A percentile compares a stretch with the other conserved stretches of the same genome.
phyloP scores from a whole-genome alignment of 2,329 filamentous ascomycete genomes.

The Capronia epimyces region DNA sequence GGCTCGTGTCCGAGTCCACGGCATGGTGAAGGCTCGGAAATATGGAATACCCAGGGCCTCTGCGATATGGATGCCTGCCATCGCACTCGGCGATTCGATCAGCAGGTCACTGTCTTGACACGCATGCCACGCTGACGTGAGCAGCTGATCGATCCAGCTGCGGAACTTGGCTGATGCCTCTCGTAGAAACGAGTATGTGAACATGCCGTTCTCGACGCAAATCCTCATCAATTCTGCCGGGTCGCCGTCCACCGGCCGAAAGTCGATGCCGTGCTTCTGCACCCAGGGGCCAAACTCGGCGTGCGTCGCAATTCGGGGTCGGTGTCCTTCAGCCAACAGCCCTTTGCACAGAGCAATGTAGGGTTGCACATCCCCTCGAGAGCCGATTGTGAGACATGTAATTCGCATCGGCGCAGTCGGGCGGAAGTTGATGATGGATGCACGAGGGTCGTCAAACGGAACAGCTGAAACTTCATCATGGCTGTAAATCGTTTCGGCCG shows the following conservation, averaged over 20 bases:
- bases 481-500: slow-evolving; percentile 26
- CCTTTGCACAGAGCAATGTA: slow-evolving; percentile 96
- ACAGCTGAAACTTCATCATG: slow-evolving; percentile 35
- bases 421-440: slow-evolving; percentile 87
- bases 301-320: slow-evolving; percentile 82
- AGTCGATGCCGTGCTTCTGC: slow-evolving; percentile 87
- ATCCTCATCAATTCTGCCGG: slow-evolving; percentile 91
- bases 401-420: slow-evolving; percentile 72
- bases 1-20: slow-evolving; percentile 90
- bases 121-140: slow-evolving; percentile 72
- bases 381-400: slow-evolving; percentile 93
- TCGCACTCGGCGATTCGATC: slow-evolving; percentile 92
- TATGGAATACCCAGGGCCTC: slow-evolving; percentile 90
- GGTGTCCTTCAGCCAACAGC: slow-evolving; percentile 79
- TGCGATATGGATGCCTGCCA: slow-evolving; percentile 96
- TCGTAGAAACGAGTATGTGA: slow-evolving; percentile 82
- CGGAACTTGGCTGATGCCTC: slow-evolving; percentile 85
- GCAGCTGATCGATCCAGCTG: slow-evolving; percentile 87
- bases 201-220: slow-evolving; percentile 95
- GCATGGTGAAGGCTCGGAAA: slow-evolving; percentile 97
- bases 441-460: slow-evolving; percentile 83
- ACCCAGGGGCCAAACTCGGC: slow-evolving; percentile 86
- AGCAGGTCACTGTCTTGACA: slow-evolving; percentile 84
- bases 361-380: slow-evolving; percentile 90
- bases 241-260: slow-evolving; percentile 80